A percentile compares a stretch with the other conserved stretches of the same genome.
phyloP scores from a whole-genome alignment of 2,329 filamentous ascomycete species.

The Pyricularia sp. region DNA sequence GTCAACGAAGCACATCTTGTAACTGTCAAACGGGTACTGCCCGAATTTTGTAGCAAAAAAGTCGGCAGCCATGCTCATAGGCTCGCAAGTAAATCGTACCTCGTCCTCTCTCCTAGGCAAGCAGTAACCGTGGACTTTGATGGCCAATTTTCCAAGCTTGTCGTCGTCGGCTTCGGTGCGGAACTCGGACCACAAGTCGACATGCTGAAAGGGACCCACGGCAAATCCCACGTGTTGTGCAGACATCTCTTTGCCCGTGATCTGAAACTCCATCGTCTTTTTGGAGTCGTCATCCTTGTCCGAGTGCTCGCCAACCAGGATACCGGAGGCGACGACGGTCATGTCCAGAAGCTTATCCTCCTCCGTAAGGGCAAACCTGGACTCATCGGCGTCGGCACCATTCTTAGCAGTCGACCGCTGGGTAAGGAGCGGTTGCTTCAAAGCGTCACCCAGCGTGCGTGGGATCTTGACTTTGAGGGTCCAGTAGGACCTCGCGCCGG shows the following conservation, averaged over 20 bases:
- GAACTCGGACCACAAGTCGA: conserved; percentile 74
- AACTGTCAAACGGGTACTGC: conserved; percentile 81
- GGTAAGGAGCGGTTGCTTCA: conserved; percentile 33
- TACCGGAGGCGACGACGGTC: conserved; percentile 81
- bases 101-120: conserved; percentile 71
- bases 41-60: conserved; percentile 81
- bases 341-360: conserved; percentile 84
- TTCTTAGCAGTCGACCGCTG: conserved; percentile 18
- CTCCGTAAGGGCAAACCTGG: conserved; percentile 34
- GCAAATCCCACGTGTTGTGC: conserved; percentile 88
- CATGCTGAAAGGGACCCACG: conserved; percentile 85
- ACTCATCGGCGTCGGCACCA: conserved; percentile 21
- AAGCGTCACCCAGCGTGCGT: conserved; percentile 69
- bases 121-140: conserved; percentile 85
- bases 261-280: conserved; percentile 78
- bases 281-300: conserved; percentile 66
- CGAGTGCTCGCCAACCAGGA: conserved; percentile 68
- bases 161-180: conserved; percentile 86
- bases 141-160: conserved; percentile 73
- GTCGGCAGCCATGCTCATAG: conserved; percentile 78
- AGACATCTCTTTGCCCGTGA: conserved; percentile 47
- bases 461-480: conserved; percentile 52
- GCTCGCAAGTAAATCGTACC: conserved; percentile 74
- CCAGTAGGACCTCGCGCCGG: conserved; percentile 47
- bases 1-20: conserved; percentile 89